phyloP scores from a whole-genome alignment of 176 grass and related monocot genomes.

The Phoenix dactylifera region DNA sequence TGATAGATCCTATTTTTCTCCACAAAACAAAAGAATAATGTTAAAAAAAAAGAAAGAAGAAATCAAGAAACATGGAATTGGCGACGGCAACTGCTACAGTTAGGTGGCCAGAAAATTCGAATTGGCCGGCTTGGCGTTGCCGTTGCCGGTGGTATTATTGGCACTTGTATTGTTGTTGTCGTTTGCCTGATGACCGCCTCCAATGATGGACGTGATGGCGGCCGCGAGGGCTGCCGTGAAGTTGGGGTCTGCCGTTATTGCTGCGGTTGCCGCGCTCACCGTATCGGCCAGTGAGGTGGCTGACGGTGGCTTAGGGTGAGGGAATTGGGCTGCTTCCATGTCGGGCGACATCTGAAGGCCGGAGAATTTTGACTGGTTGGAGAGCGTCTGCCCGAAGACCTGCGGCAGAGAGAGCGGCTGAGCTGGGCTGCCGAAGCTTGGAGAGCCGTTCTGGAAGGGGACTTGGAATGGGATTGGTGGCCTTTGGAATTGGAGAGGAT shows the following conservation, averaged over 20 bases:
- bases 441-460: constrained; percentile 11
- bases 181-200: constrained; percentile 27
- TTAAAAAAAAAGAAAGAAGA: neutral
- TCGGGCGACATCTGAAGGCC: constrained; percentile 63
- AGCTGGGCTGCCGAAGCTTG: constrained; percentile 8
- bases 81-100: no score
- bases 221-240: constrained; percentile 79
- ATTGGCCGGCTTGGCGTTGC: no score
- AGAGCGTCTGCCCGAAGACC: constrained; percentile 33
- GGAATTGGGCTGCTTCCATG: constrained; percentile 20
- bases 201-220: constrained; percentile 80
- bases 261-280: constrained; percentile 63
- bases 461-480: constrained; percentile 34
- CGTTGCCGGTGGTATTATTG: constrained; percentile 10
- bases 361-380: constrained; percentile 64
- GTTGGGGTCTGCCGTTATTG: constrained; percentile 74
- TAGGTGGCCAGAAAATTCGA: no score
- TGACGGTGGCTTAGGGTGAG: constrained; percentile 26
- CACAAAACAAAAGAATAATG: constrained; percentile 16
- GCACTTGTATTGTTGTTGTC: constrained; percentile 27
- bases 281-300: constrained; percentile 25
- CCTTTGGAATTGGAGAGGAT: constrained; percentile 36
- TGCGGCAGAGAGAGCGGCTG: constrained; percentile 17
- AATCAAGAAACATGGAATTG: neutral
- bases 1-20: constrained; percentile 12